Evolutionary conservation across 208 protist genomes (phyloP), one percentile per base, ranked within the genome.

Genomic region (Porcisia hertigi): DNA sequence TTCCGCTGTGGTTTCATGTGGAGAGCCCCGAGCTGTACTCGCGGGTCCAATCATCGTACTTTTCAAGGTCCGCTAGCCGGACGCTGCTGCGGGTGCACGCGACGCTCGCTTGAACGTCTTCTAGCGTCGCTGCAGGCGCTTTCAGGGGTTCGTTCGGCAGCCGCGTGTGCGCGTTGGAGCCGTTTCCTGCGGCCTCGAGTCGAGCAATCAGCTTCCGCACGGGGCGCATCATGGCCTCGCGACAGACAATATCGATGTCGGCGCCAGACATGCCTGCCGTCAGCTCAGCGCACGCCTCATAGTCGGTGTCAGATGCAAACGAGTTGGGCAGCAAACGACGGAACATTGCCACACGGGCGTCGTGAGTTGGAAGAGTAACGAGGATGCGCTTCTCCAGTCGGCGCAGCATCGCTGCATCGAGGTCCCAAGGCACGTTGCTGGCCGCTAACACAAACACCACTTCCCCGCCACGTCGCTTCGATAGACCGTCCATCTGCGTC

Each of bases 381-480:
- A 98, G 87, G 63, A 98, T 90, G 59, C 93, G 91, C 80, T 98
- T 98, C 76, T 97, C 91, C 53, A 98, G 77, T 1, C 97, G 84
- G 18, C 97, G 88, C 62, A 98, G 88, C 83, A 98, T 96, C 2
- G 97, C 97, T 3, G 88, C 89, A 86, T 98, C 97, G 45, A 98
- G 88, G 80, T 98, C 97, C 92, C 92, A 98, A 20, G 97, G 97
- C 23, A 94, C 87, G 80, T 98, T 98, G 81, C 88, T 98, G 23
- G 97, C 97, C 3, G 91, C 97, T 8, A 98, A 77, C 9, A 98
- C 94, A 80, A 98, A 97, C 0, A 98, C 95, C 0, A 96, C 88
- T 14, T 96, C 89, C 1, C 91, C 91, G 52, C 88, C 86, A 20
- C 82, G 75, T 16, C 92, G 83, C 76, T 94, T 94, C 18, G 87